phyloP scores from a whole-genome alignment of 768 basidiomycete species.

The Pulveroboletus sp. region DNA sequence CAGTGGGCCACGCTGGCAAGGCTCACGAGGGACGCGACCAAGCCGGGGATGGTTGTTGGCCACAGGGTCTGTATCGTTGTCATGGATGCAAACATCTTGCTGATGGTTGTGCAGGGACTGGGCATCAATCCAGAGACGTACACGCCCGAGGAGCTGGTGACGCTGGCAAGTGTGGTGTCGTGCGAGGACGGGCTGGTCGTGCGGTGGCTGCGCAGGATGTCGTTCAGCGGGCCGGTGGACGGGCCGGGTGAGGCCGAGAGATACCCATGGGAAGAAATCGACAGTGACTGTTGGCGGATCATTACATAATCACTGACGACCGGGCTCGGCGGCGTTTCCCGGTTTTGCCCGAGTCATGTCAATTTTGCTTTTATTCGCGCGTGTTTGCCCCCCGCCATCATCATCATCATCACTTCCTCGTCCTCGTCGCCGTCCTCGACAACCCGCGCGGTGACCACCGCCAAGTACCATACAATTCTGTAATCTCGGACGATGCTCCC shows the following conservation, averaged over 20 bases:
- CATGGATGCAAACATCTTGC: background rate
- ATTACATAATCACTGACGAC: conserved; percentile 13
- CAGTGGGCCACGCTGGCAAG: conserved; percentile 19
- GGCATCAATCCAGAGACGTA: conserved; percentile 57
- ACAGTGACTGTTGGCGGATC: conserved; percentile 29
- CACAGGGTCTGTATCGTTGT: conserved; percentile 44
- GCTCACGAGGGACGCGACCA: conserved; percentile 25
- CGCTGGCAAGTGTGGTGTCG: conserved; percentile 39
- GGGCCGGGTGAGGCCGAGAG: conserved; percentile 15
- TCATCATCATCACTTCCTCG: no score
- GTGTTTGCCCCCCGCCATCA: background rate
- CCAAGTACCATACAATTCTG: conserved; percentile 1
- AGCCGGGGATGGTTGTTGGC: conserved; percentile 36
- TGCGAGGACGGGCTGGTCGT: conserved; percentile 16
- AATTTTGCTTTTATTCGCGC: background rate
- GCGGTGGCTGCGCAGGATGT: conserved; percentile 18
- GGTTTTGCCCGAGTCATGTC: background rate
- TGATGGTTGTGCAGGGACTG: conserved; percentile 41
- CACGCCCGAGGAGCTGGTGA: conserved; percentile 57
- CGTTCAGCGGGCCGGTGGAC: conserved; percentile 30
- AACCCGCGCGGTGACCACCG: conserved; percentile 1
- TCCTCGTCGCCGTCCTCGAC: conserved; percentile 5
- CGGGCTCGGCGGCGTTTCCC: conserved; percentile 11
- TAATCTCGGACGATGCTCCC: conserved; percentile 59
- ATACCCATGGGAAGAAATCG: conserved; percentile 29